phyloP scores from a whole-genome alignment of 352 stramenopile species.

The Phytophthora melonis region DNA sequence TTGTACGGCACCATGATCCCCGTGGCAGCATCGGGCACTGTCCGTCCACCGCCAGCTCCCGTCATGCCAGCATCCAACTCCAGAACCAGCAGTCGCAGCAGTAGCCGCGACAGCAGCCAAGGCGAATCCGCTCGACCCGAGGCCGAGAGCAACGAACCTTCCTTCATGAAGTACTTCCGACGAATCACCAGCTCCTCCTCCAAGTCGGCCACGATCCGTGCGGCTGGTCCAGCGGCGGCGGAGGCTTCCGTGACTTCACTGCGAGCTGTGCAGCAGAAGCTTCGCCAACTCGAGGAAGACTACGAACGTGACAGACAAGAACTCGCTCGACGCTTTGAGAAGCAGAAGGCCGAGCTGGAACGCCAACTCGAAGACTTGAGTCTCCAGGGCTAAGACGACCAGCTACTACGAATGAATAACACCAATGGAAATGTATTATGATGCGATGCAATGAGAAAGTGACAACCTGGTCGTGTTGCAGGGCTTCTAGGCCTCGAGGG shows the following conservation, averaged over 20 bases:
- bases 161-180: constrained; percentile 90
- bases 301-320: constrained; percentile 56
- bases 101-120: constrained; percentile 22
- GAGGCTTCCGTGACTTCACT: constrained; percentile 29
- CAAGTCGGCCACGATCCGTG: constrained; percentile 36
- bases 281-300: constrained; percentile 62
- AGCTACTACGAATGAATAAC: constrained; percentile 13
- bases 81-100: constrained; percentile 32
- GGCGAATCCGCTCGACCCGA: constrained; percentile 23
- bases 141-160: constrained; percentile 53
- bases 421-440: constrained; percentile 29
- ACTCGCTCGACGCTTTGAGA: constrained; percentile 52
- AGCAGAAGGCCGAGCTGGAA: constrained; percentile 60
- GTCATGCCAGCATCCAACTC: constrained; percentile 24
- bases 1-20: constrained; percentile 74
- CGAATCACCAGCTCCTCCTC: constrained; percentile 39
- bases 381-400: constrained; percentile 20
- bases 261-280: constrained; percentile 50
- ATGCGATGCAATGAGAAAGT: constrained; percentile 13
- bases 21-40: constrained; percentile 11
- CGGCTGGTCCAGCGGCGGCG: constrained; percentile 29
- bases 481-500: constrained; percentile 57
- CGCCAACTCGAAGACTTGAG: constrained; percentile 51
- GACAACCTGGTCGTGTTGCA: not conserved
- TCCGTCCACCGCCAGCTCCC: constrained; percentile 32